Evolutionary conservation across 345 rosid species (phyloP), one percentile per base, ranked within the genome.

Genomic region (Eucalyptus sp.): DNA sequence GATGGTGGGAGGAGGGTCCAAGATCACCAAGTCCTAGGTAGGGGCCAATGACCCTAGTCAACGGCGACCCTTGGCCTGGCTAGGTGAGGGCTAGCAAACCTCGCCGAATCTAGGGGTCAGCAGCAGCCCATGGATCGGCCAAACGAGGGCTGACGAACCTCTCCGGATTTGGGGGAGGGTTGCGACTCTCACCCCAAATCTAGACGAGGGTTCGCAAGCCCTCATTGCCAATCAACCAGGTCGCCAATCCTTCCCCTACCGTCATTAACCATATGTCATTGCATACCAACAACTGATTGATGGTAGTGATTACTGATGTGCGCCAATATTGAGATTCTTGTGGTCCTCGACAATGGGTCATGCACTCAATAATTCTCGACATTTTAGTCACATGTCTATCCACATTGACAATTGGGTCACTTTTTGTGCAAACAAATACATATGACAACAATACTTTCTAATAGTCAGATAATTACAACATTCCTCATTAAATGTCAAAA

Each of bases 31-130:
- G 24, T 10, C 10, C 58, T 18, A 52, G 24, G 56, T 0, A 52
- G 10, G 58, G 58, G 0, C 0, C 4, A 0, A 2, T 18, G 24
- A 52, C 58, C 58, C 24, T 1, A 7, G 2, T 52, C 0, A 0
- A 0, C 24, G 10, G 25, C 1, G 0, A 18, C 58, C 5, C 58
- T 52, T 52, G 24, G 58, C 10, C 1, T 0, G 2, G 58, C 58
- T 52, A 52, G 24, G 58, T 0, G 0, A 52, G 0, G 58, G 24
- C 58, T 0, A 52, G 0, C 24, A 52, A 52, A 52, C 58, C 58
- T 52, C 0, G 10, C 56, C 24, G 0, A 52, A 52, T 52, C 4
- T 52, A 0, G 24, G 56, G 56, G 0, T 52, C 0, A 4, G 0
- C 56, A 52, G 0, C 10, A 52, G 10, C 24, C 4, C 1, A 3